Evolutionary conservation across 768 basidiomycete species (phyloP), one percentile per base, ranked within the genome.

Genomic region (Obba rivulosa): DNA sequence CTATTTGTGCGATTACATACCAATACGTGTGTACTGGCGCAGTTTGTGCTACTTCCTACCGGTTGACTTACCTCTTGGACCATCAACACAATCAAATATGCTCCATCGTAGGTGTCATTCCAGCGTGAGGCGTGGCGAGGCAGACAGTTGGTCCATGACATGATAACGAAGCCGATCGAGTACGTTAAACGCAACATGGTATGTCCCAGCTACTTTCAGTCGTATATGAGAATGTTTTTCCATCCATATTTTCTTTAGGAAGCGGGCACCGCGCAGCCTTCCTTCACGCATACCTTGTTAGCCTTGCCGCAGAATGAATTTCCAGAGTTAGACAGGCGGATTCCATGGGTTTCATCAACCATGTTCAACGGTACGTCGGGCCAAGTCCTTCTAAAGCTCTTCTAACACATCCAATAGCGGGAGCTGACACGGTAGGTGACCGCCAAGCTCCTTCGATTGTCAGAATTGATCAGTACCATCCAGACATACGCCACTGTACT

Each of bases 1-100:
- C 17, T 77, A 69, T 49, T 58, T 77, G 1, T 73, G 79, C 4
- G 55, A 56, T 21, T 8, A 41, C 3, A 34, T 56, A 13, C 55
- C 55, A 3, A 17, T 25, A 3, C 24, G 55, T 56, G 35, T 18
- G 55, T 53, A 3, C 4, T 24, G 10, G 22, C 16, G 8, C 22
- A 20, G 3, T 38, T 16, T 31, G 5, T 7, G 28, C 28, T 7
- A 10, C 18, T 11, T n/a, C 18, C 9, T n/a, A 42, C 24, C 8
- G 14, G 10, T 39, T 58, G 14, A 58, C 21, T 45, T 38, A 48
- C 54, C 20, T 28, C 16, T 18, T 39, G 28, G n/a, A n/a, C 28
- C 28, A 31, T 31, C 5, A 7, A 13, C 7, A 31, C 13, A 60
- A 56, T 64, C 41, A 47, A 52, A 17, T 34, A 59, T 28, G 28